Evolutionary conservation across 306 rosid species (phyloP).

Genomic region (Acacia confusa): DNA sequence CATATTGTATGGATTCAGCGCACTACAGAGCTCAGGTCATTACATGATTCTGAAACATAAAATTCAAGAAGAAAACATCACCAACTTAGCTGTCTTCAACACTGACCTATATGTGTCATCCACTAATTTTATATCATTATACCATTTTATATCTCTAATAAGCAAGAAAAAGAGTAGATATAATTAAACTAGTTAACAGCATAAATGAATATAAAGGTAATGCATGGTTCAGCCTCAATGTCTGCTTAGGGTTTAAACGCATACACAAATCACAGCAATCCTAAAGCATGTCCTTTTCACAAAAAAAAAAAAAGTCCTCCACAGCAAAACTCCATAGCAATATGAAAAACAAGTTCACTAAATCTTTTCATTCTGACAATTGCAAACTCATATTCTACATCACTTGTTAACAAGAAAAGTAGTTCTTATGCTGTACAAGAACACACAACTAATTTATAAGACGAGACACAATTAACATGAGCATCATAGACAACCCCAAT

Average conservation of each 20-base stretch:
- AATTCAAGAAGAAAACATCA: conserved; percentile 13
- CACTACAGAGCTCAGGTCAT: not conserved
- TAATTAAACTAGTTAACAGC: not conserved
- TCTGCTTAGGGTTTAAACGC: not conserved
- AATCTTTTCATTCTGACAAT: conserved; percentile 3
- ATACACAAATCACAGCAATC: not conserved
- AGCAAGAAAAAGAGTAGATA: conserved; percentile 11
- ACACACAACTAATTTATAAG: conserved; percentile 1
- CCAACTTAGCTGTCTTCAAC: conserved; percentile 6
- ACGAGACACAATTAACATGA: not conserved
- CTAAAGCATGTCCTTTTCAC: not conserved
- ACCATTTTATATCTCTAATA: conserved; percentile 6
- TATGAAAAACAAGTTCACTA: conserved; percentile 13
- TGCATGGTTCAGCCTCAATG: not conserved
- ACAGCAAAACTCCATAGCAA: conserved; percentile 7
- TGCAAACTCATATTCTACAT: conserved; percentile 7
- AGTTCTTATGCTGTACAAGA: not conserved
- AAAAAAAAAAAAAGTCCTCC: not conserved
- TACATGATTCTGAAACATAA: conserved; percentile 23
- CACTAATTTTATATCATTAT: conserved; percentile 57
- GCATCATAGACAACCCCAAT: conserved; percentile 10
- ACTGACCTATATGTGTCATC: conserved; percentile 94
- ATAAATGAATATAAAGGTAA: not conserved
- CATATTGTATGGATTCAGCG: not conserved
- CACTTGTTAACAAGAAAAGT: not conserved